Base-by-base conservation (phyloP, 768 basidiomycete species). In the Cystofilobasidium bisporidii region DNA sequence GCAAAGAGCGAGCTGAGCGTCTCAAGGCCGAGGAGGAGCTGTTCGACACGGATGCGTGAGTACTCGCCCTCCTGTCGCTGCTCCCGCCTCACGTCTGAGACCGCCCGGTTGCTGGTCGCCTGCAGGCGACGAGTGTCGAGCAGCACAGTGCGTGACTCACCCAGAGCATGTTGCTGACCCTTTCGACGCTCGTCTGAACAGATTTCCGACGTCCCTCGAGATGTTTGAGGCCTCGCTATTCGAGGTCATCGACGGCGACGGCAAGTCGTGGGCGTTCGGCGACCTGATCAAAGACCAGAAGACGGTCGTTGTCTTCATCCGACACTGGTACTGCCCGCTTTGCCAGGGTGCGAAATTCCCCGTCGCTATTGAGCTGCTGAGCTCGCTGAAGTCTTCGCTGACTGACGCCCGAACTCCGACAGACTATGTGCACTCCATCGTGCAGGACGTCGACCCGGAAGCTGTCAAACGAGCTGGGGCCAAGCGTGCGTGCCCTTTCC, bases 291-390 rank as follows among this genome's bases (percentile, higher is more conserved):
- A 79, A 15, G 79, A 80, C 70, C 72, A 73, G 58, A 82, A 79
- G 74, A 87, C 86, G 0, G 81, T 91, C 70, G 84, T 91, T 62
- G 77, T 91, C 48, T 94, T 94, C 79, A 86, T 96, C 70, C 81
- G 91, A 10, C 63, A 48, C 83, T 84, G 82, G 74, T 75, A 72
- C 68, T 92, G 90, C 74, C 86, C 88, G 0, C 77, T 85, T 17
- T 90, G 88, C 76, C 89, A 91, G 18, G 56, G 63, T 69, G 40
- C n/a, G 62, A 56, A 0, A 24, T 20, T 26, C n/a, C 33, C 26
- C 45, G 2, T 22, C 30, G 11, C 50, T 14, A 18, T 53, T 15
- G 22, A 2, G 22, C 22, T 15, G 17, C 14, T 10, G 36, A 6
- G 5, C 36, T 2, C 41, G 59, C 24, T 24, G 38, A 30, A 28